Conservation (phyloP, 805 yeast genomes). For the Ogataea polymorpha region DNA sequence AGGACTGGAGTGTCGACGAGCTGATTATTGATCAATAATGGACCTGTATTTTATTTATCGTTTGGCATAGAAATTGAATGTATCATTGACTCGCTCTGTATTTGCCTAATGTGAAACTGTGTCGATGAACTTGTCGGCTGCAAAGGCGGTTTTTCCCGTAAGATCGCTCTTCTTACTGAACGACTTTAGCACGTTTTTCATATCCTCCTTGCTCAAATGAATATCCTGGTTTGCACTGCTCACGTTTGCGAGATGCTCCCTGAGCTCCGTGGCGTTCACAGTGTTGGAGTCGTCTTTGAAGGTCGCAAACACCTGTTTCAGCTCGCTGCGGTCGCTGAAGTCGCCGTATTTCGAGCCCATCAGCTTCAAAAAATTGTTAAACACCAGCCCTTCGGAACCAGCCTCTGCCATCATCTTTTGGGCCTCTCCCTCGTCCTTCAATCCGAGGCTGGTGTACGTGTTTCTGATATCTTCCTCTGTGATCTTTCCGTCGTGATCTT, state of each 20-base stretch:
- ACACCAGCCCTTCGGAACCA: constrained; percentile 41
- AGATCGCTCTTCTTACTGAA: constrained; percentile 53
- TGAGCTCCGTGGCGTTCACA: constrained; percentile 33
- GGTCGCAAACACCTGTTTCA: constrained; percentile 57
- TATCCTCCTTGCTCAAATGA: constrained; percentile 29
- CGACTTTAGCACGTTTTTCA: constrained; percentile 49
- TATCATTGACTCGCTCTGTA: constrained; percentile 4
- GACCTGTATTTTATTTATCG: constrained; percentile 9
- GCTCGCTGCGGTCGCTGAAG: constrained; percentile 49
- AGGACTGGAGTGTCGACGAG: constrained; percentile 99
- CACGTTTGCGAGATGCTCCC: constrained; percentile 47
- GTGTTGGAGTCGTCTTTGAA: constrained; percentile 35
- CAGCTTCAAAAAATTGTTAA: constrained; percentile 62
- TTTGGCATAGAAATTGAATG: constrained; percentile 5
- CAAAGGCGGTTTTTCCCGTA: constrained; percentile 56
- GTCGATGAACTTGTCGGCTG: constrained; percentile 61
- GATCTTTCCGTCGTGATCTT: constrained; percentile 71
- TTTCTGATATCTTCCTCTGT: constrained; percentile 52
- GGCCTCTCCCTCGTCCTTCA: constrained; percentile 39
- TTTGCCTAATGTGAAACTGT: constrained; percentile 24
- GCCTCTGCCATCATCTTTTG: constrained; percentile 45
- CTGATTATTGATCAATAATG: constrained; percentile 68
- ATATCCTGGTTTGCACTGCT: constrained; percentile 33
- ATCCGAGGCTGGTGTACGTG: constrained; percentile 51
- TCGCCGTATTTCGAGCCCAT: constrained; percentile 53